Percentiles rank a stretch among this genome's conserved stretches.
phyloP scores from a whole-genome alignment of 2,329 filamentous ascomycete genomes.

The Graphilbum fragrans region DNA sequence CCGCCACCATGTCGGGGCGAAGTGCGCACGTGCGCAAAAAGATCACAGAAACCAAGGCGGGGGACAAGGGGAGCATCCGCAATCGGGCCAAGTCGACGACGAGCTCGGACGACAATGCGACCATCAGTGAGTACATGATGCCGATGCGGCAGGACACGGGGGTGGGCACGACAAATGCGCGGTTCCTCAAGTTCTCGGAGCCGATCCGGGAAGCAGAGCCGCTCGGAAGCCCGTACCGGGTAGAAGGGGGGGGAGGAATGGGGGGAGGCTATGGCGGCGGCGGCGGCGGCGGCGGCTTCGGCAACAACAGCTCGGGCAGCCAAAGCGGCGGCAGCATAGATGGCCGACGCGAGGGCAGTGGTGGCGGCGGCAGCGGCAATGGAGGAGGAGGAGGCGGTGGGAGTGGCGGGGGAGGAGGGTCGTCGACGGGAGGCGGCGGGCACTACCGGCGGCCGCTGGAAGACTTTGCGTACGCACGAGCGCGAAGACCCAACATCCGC shows the following conservation, averaged over 20 bases:
- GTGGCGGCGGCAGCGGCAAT: too few species aligned
- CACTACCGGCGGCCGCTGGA: conserved; percentile 20
- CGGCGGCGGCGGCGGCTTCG: conserved; percentile 7
- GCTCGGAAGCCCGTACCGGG: conserved; percentile 14
- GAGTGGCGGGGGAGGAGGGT: too few species aligned
- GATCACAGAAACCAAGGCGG: conserved; percentile 34
- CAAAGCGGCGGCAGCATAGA: conserved; percentile 25
- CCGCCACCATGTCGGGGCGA: conserved; percentile 41
- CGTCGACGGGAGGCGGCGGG: conserved; percentile 7
- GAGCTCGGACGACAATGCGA: conserved; percentile 26
- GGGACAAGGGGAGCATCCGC: conserved; percentile 16
- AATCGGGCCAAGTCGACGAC: conserved; percentile 23
- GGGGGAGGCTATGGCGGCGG: not conserved
- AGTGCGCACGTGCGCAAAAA: conserved; percentile 48
- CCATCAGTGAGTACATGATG: conserved; percentile 24
- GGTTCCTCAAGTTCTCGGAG: conserved; percentile 33
- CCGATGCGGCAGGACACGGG: conserved; percentile 25
- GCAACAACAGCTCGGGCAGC: conserved; percentile 19
- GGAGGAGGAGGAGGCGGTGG: too few species aligned
- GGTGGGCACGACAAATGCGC: conserved; percentile 28
- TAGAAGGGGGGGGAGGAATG: conserved; percentile 8
- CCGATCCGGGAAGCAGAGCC: conserved; percentile 20
- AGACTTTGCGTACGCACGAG: conserved; percentile 30
- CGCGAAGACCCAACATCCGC: conserved; percentile 29
- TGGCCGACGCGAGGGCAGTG: conserved; percentile 20